Percentiles rank a stretch among this genome's conserved stretches.
These are phyloP conservation scores for Lenzites betulinus DNA, from an alignment of 768 basidiomycete species.

Conservation along the genomic window DNA sequence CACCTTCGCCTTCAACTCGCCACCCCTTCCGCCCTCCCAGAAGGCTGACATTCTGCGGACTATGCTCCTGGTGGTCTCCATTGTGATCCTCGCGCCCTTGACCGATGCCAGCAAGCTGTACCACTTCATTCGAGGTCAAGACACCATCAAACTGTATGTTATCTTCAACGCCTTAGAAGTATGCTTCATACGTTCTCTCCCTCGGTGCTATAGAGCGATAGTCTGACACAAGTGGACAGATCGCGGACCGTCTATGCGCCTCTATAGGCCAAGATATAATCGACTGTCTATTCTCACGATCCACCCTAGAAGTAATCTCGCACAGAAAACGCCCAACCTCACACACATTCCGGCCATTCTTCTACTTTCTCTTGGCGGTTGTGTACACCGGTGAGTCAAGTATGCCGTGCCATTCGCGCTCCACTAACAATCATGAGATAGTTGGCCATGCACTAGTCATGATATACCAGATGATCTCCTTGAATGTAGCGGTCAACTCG, in stretches of 20 bases:
- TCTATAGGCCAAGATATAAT: constrained; percentile 98
- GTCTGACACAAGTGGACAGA: constrained; percentile 47
- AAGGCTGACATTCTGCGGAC: constrained; percentile 91
- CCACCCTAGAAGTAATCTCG: constrained; percentile 78
- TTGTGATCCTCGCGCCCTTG: constrained; percentile 73
- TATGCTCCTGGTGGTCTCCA: constrained; percentile 71
- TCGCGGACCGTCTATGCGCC: constrained; percentile 91
- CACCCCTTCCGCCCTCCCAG: constrained; percentile 78
- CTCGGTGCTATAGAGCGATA: neutral
- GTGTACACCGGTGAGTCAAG: constrained; percentile 73
- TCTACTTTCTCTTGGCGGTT: constrained; percentile 81
- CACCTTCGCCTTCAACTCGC: constrained; percentile 46
- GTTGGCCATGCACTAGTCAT: constrained; percentile 92
- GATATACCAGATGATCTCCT: constrained; percentile 91
- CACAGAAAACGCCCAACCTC: constrained; percentile 59
- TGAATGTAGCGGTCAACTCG: constrained; percentile 98
- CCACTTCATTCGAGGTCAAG: constrained; percentile 95
- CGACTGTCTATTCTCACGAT: constrained; percentile 93
- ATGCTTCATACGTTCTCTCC: constrained; percentile 29
- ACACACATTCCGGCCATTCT: constrained; percentile 73
- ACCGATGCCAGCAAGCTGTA: constrained; percentile 98
- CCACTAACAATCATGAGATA: constrained; percentile 34
- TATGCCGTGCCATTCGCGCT: neutral
- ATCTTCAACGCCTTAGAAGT: constrained; percentile 99
- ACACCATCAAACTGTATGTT: constrained; percentile 98